Evolutionary conservation across 2,329 filamentous ascomycete species (phyloP), one percentile per base, ranked within the genome.

Genomic region (Chaetothyriales sp.): DNA sequence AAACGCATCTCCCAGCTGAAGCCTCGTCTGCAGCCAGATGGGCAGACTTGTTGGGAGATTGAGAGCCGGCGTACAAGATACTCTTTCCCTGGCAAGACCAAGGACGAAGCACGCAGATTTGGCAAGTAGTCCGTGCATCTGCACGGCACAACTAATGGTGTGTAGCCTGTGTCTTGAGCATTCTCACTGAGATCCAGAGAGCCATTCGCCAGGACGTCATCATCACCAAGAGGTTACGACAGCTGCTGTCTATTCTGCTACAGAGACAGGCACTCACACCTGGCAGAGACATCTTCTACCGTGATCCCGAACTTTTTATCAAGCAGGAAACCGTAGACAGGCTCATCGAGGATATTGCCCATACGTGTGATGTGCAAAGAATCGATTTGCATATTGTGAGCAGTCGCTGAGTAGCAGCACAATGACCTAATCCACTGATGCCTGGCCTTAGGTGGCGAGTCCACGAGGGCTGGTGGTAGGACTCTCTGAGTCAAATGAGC

Each of bases 281-380:
- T 20, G n/a, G 60, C 29, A 82, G 80, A 55, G 80, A 83, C 57
- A 76, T 83, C 28, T 83, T 78, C 59, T 83, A 83, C 61, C 74
- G 72, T 48, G 77, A 82, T 55, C 77, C 80, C 1, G 69, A 70
- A 43, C 69, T 80, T 7, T 83, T 83, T 59, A 69, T 71, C 43
- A 76, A 72, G 40, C 80, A 83, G 58, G 61, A 65, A 13, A 67
- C 75, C 1, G 78, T 83, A 2, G 76, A 83, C 62, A 69, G 68
- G 48, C 76, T 76, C 50, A 69, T 83, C 9, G 80, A 83, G 60
- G 77, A 80, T 56, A 67, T 83, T 50, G 78, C 79, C 1, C 74
- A 70, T 57, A 82, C 80, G 0, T 75, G 83, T 56, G 71, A 71
- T 4, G 72, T 82, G 13, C 68, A 74, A 47, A 69, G 80, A 54